These are phyloP conservation scores for Solanum stenotomum DNA, from an alignment of 257 asterid genomes.

Conservation along the genomic window DNA sequence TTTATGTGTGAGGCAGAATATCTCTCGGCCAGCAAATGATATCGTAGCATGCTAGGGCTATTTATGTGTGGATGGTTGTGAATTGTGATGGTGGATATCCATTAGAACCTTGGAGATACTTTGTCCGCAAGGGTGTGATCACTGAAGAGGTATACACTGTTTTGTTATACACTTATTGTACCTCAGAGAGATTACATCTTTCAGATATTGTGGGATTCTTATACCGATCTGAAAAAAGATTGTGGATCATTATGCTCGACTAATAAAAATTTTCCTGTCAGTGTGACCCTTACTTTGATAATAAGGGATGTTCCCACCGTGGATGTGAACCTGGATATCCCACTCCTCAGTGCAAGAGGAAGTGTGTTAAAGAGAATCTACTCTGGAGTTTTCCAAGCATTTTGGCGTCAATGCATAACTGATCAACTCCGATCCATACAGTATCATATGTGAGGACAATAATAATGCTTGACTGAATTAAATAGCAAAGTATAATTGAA, in stretches of 20 bases:
- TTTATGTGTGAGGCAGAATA: slow-evolving; percentile 32
- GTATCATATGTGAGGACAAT: not conserved
- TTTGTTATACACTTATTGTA: too few species aligned
- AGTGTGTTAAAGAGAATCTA: slow-evolving; percentile 54
- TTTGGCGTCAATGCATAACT: slow-evolving; percentile 46
- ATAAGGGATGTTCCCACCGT: slow-evolving; percentile 83
- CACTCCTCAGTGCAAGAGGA: slow-evolving; percentile 65
- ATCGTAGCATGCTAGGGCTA: slow-evolving; percentile 88
- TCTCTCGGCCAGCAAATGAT: slow-evolving; percentile 85
- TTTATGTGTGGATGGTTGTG: slow-evolving; percentile 94
- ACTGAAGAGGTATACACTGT: slow-evolving; percentile 68
- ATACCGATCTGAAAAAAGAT: not conserved
- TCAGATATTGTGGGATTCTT: not conserved
- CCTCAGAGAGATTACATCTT: not conserved
- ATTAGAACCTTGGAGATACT: slow-evolving; percentile 76
- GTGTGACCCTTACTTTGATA: slow-evolving; percentile 98
- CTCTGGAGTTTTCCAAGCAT: slow-evolving; percentile 88
- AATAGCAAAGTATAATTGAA: not conserved
- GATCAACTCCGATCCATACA: slow-evolving; percentile 55
- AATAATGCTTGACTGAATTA: not conserved
- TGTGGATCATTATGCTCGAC: not conserved
- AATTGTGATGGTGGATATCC: slow-evolving; percentile 66
- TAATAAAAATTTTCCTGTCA: slow-evolving; percentile 21
- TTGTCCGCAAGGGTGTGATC: slow-evolving; percentile 68
- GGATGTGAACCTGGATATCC: slow-evolving; percentile 90